Base-by-base conservation (phyloP, 2,329 filamentous ascomycete genomes). In the Diaporthe nobilis region DNA sequence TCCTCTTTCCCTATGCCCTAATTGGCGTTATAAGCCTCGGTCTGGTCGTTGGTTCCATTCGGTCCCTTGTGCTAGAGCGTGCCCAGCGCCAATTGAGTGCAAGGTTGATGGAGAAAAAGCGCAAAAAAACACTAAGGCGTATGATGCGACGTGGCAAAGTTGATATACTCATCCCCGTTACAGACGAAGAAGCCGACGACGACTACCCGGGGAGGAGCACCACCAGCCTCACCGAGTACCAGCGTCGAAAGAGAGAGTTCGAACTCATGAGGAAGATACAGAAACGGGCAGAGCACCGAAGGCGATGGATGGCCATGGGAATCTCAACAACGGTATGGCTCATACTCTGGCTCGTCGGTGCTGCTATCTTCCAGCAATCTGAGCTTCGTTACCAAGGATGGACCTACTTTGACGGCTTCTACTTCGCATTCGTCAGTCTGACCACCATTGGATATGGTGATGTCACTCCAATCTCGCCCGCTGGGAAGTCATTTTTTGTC, bases 391-490 rank as follows among this genome's bases (percentile, higher is more conserved):
- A 91, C 70, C 91, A 93, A 78, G 78, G 82, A 4, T 93, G 95
- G 91, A 88, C 85, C 1, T 98, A 98, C 81, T 98, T 96, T 79
- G 87, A 95, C 74, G 90, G 92, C 0, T 88, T 98, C 58, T 98
- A 98, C 84, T 97, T 98, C 81, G 92, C 92, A 79, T 98, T 97
- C 82, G 92, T 95, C 47, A 93, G 92, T 3, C 89, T 98, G 34
- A 88, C 95, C 2, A 98, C 96, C 0, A 94, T 98, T 51, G 96
- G 96, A 1, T 98, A 98, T 79, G 96, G 96, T 4, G 95, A 98
- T 78, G 83, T 93, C 7, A 91, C 92, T 1, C 95, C 95, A 0
- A 87, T 92, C n/a, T 94, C 93, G 2, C 96, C 95, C 78, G 89
- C 92, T 0, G 95, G 94, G 1, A 92, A 94, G 73, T 91, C 94